Percentiles rank a stretch among this genome's conserved stretches.
phyloP scores from a whole-genome alignment of 2,329 filamentous ascomycete genomes.

The Calonectria pteridis region DNA sequence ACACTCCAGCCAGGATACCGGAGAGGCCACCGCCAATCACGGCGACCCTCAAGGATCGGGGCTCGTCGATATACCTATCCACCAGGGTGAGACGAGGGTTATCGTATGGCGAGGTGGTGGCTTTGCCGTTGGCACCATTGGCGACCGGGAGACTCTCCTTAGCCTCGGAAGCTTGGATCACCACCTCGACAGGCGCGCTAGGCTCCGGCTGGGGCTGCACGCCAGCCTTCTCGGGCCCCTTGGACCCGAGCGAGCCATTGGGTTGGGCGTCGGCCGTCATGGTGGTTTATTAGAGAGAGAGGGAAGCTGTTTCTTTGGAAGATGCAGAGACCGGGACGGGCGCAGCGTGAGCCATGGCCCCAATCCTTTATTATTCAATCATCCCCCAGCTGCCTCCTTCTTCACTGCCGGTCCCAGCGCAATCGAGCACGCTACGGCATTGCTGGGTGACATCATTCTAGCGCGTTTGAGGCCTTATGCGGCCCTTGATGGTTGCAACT shows the following conservation, averaged over 20 bases:
- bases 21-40: constrained; percentile 54
- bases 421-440: constrained; percentile 35
- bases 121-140: constrained; percentile 33
- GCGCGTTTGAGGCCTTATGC: constrained; percentile 11
- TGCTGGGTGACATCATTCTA: constrained; percentile 34
- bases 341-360: constrained; percentile 12
- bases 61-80: constrained; percentile 52
- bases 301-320: not conserved
- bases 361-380: constrained; percentile 27
- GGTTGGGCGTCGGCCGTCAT: constrained; percentile 30
- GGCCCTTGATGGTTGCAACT: constrained; percentile 17
- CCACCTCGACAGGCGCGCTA: constrained; percentile 16
- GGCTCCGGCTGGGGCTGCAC: constrained; percentile 10
- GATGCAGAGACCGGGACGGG: not conserved
- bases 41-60: constrained; percentile 49
- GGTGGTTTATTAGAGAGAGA: not conserved
- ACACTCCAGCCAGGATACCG: constrained; percentile 67
- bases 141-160: constrained; percentile 15
- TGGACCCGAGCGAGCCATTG: constrained; percentile 19
- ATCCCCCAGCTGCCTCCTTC: constrained; percentile 16
- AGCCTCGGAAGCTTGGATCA: constrained; percentile 12
- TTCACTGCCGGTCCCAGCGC: constrained; percentile 8
- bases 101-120: constrained; percentile 34
- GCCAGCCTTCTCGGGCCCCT: constrained; percentile 16
- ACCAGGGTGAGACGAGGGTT: constrained; percentile 40